Base-by-base conservation (phyloP, 495 filamentous ascomycete genomes). In the Xylaria grammica region DNA sequence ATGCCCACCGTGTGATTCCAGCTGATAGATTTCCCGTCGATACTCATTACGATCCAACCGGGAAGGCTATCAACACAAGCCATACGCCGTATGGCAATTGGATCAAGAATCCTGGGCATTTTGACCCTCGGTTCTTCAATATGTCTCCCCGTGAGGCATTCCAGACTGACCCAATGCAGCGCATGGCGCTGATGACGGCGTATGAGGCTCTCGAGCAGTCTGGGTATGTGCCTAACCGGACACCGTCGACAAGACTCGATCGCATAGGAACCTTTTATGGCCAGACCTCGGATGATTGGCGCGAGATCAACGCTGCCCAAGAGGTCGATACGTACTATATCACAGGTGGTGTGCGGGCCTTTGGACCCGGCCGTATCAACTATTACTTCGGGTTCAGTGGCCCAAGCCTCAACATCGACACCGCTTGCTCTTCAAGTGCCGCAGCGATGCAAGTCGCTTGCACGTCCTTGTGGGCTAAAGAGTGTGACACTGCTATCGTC, bases 281-380 rank as follows among this genome's bases (percentile, higher is more conserved):
- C 46, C 91, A 94, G 79, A 95, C 94, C 1, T 94, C 91, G 65
- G 92, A 96, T 60, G 94, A 97, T 66, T 97, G 92, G 83, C 87
- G 90, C 76, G 94, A 97, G 67, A 90, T 96, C 66, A 96, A 96
- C 74, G 91, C 90, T 51, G 89, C 90, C 17, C 88, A 97, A 69
- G 91, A 96, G 63, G 88, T 97, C 60, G 93, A 96, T 74, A 97
- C 93, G 1, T 97, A 97, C 74, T 97, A 89, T 78, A 97, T 96
- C 71, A 92, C 93, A 0, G 93, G 93, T 51, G 93, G 91, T 69
- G 90, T 94, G 19, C 86, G 92, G 45, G 93, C 93, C 17, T 97
- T 97, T 63, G 89, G 89, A 1, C 92, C 94, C 0, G 94, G 93
- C 3, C 85, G 93, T 32, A 94, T 97, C 72, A 96, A 95, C 69